Evolutionary conservation across 257 asterid species (phyloP), one percentile per base, ranked within the genome.

Genomic region (Lycium barbarum): DNA sequence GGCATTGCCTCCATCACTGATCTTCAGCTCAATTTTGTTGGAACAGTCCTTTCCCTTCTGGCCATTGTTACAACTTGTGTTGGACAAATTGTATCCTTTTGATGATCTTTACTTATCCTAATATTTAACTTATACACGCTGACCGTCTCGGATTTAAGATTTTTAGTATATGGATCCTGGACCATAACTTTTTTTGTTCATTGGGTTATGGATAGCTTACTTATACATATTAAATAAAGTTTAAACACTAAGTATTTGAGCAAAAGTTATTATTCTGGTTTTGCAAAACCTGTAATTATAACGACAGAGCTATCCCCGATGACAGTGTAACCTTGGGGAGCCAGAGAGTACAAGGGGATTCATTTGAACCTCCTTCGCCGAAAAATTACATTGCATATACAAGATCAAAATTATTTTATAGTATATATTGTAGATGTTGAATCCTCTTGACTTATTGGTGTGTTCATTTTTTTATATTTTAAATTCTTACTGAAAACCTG

Each of bases 1-100:
- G 99, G 98, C 59, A 89, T 92, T 85, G 99, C 99, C 61, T 95
- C 99, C 0, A 87, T 95, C 1, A 95, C 99, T 6, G 99, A 95
- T 84, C 95, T 95, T 82, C 99, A 95, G 89, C 99, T 95, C 92
- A 95, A 95, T 87, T 84, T 93, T 18, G 95, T 95, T 3, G 99
- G 99, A 62, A 87, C 99, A 57, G 55, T 92, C 55, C 94, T 95
- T 26, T 95, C 99, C 20, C 86, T 94, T 86, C 91, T 95, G 7
- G 99, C 99, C 87, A 95, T 95, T 86, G 57, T 93, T 68, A 95
- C 99, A 53, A 95, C 99, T 51, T 95, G 99, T 80, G 92, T 92
- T 73, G 98, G 98, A 80, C 99, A 95, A 93, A 95, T 95, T 83
- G 99, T 94, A 92, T 87, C 84, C 87, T 74, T 81, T 72, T 12